These are phyloP conservation scores for Metschnikowia aberdeeniae DNA, from an alignment of 805 yeast species.

Conservation along the genomic window DNA sequence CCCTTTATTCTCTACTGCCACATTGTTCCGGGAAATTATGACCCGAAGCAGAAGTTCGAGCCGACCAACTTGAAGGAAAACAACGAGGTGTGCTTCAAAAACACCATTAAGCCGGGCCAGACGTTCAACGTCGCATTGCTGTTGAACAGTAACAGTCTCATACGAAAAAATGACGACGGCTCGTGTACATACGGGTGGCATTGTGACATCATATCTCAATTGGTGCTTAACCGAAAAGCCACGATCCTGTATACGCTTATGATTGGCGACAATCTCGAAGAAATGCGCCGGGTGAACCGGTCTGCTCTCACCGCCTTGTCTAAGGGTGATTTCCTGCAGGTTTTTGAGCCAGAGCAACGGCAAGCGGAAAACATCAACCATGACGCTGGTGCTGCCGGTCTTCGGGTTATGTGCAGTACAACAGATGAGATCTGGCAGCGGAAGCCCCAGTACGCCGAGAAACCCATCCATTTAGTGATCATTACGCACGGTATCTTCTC, in stretches of 20 bases:
- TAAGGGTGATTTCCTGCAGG: constrained; percentile 15
- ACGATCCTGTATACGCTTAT: constrained; percentile 31
- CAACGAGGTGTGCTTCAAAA: constrained; percentile 33
- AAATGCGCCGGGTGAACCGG: constrained; percentile 32
- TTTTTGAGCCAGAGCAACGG: constrained; percentile 2
- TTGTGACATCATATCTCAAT: constrained; percentile 39
- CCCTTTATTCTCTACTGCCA: constrained; percentile 44
- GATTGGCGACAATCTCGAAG: constrained; percentile 33
- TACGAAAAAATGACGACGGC: constrained; percentile 14
- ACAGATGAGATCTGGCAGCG: constrained; percentile 35
- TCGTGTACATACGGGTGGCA: constrained; percentile 30
- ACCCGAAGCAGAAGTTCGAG: constrained; percentile 21
- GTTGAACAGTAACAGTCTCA: constrained; percentile 44
- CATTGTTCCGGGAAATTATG: constrained; percentile 36
- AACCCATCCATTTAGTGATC: constrained; percentile 38
- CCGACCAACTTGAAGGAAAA: constrained; percentile 21
- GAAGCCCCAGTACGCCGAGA: constrained; percentile 16
- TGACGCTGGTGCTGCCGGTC: constrained; percentile 7
- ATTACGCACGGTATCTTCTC: constrained; percentile 44
- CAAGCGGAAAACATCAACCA: neutral
- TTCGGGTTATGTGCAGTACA: constrained; percentile 23
- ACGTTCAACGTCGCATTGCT: constrained; percentile 53
- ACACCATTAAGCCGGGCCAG: constrained; percentile 64
- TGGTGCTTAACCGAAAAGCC: constrained; percentile 32
- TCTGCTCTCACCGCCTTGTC: constrained; percentile 11